Conservation (phyloP, 2,329 filamentous ascomycete species). For the Sordariomycetes sp. region DNA sequence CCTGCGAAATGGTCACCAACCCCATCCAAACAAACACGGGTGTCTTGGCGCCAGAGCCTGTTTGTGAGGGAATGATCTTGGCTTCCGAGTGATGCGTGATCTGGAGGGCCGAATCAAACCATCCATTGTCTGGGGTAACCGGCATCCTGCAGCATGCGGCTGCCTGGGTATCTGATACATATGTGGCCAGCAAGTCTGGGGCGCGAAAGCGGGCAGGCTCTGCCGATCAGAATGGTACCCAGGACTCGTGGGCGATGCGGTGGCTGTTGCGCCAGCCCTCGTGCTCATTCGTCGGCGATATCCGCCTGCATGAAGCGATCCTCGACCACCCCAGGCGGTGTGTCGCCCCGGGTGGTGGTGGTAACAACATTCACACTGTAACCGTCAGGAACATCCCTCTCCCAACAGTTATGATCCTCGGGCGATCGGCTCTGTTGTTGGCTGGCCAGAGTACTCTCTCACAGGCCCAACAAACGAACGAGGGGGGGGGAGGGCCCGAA, state of each 20-base stretch:
- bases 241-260: background rate
- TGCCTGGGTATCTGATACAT: background rate
- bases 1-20: background rate
- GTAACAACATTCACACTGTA: background rate
- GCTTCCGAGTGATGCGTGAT: background rate
- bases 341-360: background rate
- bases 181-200: background rate
- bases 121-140: background rate
- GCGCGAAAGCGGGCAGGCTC: no score
- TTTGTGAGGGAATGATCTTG: background rate
- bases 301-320: constrained; percentile 3
- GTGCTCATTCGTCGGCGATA: background rate
- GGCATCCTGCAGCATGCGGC: background rate
- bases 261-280: background rate
- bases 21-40: background rate
- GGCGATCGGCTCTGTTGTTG: background rate
- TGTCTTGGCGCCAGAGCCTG: background rate
- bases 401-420: background rate
- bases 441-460: background rate
- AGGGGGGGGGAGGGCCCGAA: no score
- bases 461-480: background rate
- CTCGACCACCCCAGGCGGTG: constrained; percentile 2
- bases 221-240: background rate
- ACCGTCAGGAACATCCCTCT: background rate
- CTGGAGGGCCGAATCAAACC: background rate